Percentiles rank a stretch among this genome's conserved stretches.
These are phyloP conservation scores for Trypanosoma platydactyli DNA, from an alignment of 208 protist species.

Conservation along the genomic window DNA sequence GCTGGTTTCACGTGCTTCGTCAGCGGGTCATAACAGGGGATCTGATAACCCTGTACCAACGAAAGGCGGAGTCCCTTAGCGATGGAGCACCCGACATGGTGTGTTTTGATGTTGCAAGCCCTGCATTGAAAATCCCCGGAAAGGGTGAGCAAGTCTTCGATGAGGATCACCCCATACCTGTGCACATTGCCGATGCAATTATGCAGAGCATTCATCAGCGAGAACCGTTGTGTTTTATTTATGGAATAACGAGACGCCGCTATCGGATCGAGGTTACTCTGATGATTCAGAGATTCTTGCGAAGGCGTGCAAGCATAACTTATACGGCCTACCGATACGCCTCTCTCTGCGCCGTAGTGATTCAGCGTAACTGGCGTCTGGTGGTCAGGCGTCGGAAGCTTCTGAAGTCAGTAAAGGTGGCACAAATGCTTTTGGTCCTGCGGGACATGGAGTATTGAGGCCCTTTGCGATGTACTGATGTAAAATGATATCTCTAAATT, in stretches of 20 bases:
- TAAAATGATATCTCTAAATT: not conserved
- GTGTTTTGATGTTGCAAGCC: not conserved
- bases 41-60: conserved; percentile 21
- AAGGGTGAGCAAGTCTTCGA: not conserved
- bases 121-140: not conserved
- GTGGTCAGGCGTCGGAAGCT: conserved; percentile 7
- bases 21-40: conserved; percentile 12
- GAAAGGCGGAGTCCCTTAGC: conserved; percentile 21
- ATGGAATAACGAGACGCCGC: conserved; percentile 22
- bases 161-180: conserved; percentile 22
- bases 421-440: not conserved
- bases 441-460: not conserved
- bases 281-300: conserved; percentile 38
- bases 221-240: conserved; percentile 44
- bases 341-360: conserved; percentile 33
- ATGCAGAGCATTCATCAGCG: conserved; percentile 28
- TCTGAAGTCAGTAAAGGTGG: not conserved
- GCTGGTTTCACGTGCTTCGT: conserved; percentile 30
- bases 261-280: conserved; percentile 21
- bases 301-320: conserved; percentile 31
- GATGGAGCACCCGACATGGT: not conserved
- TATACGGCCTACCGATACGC: conserved; percentile 30
- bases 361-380: conserved; percentile 40
- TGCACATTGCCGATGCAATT: conserved; percentile 8
- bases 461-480: not conserved